Evolutionary conservation across 129 eudicot genomes (phyloP).

Genomic region (Flaveria brownii): DNA sequence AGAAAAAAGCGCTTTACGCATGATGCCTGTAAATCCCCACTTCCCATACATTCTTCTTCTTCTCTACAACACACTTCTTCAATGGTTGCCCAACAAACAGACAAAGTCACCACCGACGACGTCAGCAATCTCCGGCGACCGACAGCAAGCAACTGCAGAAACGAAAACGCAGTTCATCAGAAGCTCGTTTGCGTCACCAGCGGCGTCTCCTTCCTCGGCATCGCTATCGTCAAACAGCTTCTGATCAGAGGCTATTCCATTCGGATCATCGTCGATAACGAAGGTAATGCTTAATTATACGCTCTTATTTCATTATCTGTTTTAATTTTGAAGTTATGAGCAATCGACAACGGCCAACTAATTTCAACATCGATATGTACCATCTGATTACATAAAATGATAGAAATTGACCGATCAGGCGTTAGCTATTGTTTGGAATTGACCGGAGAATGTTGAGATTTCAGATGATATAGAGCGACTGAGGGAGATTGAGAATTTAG

Average conservation of each 20-base stretch:
- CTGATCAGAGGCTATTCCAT: conserved; percentile 66
- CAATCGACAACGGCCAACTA: no score
- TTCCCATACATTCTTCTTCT: background rate
- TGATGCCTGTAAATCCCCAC: background rate
- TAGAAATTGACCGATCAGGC: background rate
- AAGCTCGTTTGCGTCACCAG: conserved; percentile 86
- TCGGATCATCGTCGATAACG: conserved; percentile 63
- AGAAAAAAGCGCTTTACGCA: conserved; percentile 1
- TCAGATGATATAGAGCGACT: conserved; percentile 70
- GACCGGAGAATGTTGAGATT: conserved; percentile 2
- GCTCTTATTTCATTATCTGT: background rate
- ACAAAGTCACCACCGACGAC: conserved; percentile 39
- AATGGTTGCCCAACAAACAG: conserved; percentile 63
- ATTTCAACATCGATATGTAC: background rate
- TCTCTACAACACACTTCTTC: background rate
- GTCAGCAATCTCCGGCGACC: conserved; percentile 19
- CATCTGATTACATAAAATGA: no score
- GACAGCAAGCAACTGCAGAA: background rate
- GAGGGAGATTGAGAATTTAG: conserved; percentile 64
- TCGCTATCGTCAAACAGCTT: conserved; percentile 69
- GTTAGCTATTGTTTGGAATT: conserved; percentile 3
- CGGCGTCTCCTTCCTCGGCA: conserved; percentile 71
- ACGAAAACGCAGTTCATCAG: conserved; percentile 28
- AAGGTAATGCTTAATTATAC: conserved; percentile 43
- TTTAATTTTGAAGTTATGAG: background rate